Percentiles rank a stretch among this genome's conserved stretches.
phyloP scores from a whole-genome alignment of 2,329 filamentous ascomycete genomes.

The Sporothrix brunneoviolacea region DNA sequence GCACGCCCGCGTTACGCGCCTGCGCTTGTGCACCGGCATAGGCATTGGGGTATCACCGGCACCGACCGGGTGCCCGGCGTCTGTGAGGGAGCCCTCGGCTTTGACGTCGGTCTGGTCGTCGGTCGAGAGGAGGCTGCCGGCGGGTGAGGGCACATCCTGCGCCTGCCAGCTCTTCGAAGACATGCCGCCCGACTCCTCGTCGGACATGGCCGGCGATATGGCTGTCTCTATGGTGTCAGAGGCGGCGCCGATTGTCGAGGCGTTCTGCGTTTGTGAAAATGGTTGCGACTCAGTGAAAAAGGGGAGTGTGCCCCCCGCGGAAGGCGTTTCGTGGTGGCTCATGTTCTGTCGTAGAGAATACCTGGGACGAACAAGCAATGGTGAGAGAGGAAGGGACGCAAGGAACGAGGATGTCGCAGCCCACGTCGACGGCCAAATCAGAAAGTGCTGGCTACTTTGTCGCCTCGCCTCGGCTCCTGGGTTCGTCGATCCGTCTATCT shows the following conservation, averaged over 20 bases:
- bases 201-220: slow-evolving; percentile 14
- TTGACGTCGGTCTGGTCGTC: slow-evolving; percentile 13
- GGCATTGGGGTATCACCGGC: slow-evolving; percentile 29
- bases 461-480: too few species aligned
- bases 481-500: not conserved
- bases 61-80: slow-evolving; percentile 1
- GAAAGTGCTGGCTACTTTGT: too few species aligned
- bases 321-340: too few species aligned
- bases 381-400: too few species aligned
- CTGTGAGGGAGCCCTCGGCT: slow-evolving; percentile 7
- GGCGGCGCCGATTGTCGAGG: not conserved
- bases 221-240: slow-evolving; percentile 9
- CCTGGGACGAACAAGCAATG: too few species aligned
- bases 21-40: slow-evolving; percentile 64
- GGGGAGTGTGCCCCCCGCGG: too few species aligned
- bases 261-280: not conserved
- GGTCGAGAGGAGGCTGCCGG: slow-evolving; percentile 7
- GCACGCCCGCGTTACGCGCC: slow-evolving; percentile 72
- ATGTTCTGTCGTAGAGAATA: too few species aligned
- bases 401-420: too few species aligned
- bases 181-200: slow-evolving; percentile 10
- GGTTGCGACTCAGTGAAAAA: not conserved
- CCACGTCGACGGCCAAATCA: too few species aligned
- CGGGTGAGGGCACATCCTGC: slow-evolving; percentile 7
- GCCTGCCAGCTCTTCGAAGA: slow-evolving; percentile 16